These are phyloP conservation scores for Moniliophthora roreri DNA, from an alignment of 1,284 basidiomycete species.

Conservation along the genomic window DNA sequence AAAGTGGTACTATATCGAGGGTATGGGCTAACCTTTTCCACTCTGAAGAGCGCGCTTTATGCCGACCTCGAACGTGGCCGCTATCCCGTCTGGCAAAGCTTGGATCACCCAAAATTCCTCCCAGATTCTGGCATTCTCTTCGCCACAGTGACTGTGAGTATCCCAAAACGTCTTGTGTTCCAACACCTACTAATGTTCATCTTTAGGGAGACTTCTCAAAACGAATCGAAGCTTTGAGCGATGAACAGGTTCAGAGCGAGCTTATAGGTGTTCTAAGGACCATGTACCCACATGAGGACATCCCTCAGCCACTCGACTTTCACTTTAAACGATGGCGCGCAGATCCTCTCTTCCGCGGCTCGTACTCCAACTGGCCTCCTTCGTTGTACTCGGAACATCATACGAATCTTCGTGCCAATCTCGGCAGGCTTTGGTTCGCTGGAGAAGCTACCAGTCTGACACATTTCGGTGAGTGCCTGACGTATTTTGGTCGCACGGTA, in stretches of 20 bases:
- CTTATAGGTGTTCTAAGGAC: conserved; percentile 51
- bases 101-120: conserved; percentile 60
- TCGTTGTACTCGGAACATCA: conserved; percentile 54
- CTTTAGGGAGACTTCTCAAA: conserved; percentile 55
- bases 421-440: conserved; percentile 59
- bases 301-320: conserved; percentile 57
- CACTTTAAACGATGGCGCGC: conserved; percentile 56
- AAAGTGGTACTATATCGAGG: not conserved
- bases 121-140: conserved; percentile 63
- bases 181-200: too few relatives aligned
- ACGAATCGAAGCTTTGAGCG: conserved; percentile 54
- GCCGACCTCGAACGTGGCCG: conserved; percentile 62
- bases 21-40: not conserved
- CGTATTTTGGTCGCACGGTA: not conserved
- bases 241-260: conserved; percentile 49
- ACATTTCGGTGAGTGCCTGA: conserved; percentile 52
- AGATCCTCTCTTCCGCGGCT: conserved; percentile 61
- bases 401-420: conserved; percentile 56
- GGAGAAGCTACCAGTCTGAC: conserved; percentile 62
- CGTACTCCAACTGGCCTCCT: conserved; percentile 71
- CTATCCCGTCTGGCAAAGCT: conserved; percentile 71
- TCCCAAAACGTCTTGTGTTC: not conserved
- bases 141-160: conserved; percentile 44
- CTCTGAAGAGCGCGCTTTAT: conserved; percentile 59
- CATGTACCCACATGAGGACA: conserved; percentile 56